phyloP scores from a whole-genome alignment of 2,329 filamentous ascomycete genomes.

The Septoria petroselini region DNA sequence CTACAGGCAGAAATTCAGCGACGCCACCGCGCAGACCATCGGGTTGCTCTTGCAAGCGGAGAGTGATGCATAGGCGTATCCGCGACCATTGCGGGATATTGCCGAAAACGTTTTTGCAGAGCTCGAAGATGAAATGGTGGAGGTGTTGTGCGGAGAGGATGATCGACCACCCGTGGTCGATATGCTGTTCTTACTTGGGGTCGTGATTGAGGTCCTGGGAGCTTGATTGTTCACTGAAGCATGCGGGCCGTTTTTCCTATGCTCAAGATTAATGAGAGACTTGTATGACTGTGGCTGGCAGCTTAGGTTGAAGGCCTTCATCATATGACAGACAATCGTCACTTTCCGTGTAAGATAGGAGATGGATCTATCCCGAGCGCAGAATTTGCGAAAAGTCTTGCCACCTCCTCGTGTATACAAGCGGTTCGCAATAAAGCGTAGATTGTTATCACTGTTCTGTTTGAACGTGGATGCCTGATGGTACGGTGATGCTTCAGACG shows the following conservation, averaged over 20 bases:
- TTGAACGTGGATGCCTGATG: neutral
- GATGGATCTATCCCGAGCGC: too few species aligned
- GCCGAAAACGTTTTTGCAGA: neutral
- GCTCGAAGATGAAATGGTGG: conserved; percentile 7
- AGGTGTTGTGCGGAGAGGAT: conserved; percentile 5
- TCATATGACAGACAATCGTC: too few species aligned
- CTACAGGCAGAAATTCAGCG: too few species aligned
- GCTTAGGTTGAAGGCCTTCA: too few species aligned
- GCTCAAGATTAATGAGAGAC: neutral
- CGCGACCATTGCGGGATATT: conserved; percentile 2
- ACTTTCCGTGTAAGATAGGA: too few species aligned
- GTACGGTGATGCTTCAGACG: neutral
- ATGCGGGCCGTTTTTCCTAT: neutral
- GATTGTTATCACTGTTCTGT: too few species aligned
- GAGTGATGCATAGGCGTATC: conserved; percentile 4
- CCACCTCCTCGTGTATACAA: too few species aligned
- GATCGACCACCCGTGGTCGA: conserved; percentile 7
- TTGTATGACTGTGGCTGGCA: neutral
- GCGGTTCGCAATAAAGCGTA: too few species aligned
- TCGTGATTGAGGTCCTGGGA: neutral
- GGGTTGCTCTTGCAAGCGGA: neutral
- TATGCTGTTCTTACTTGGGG: neutral
- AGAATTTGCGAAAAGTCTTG: too few species aligned
- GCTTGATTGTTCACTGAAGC: neutral
- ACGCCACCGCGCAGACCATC: too few species aligned